Evolutionary conservation across 1,284 basidiomycete species (phyloP), one percentile per base, ranked within the genome.

Genomic region (Butyriboletus pseudospeciosus): DNA sequence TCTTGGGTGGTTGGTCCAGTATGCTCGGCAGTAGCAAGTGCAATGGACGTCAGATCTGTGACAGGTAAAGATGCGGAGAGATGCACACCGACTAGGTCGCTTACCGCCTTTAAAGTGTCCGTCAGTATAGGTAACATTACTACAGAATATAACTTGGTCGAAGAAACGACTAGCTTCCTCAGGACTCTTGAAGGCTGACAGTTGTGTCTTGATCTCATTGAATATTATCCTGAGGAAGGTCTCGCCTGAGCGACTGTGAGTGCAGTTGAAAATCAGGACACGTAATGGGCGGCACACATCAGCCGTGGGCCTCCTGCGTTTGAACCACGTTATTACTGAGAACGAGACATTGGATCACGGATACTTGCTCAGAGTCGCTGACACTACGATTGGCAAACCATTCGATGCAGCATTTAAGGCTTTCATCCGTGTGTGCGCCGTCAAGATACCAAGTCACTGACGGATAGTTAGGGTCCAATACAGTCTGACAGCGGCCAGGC

Each of bases 401-500:
- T 57, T 89, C 77, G 20, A 90, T 82, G 63, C 95, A 96, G 56
- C 86, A 92, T 44, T 82, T 79, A 32, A 99, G 76, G 65, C 93
- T 97, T 69, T 99, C 97, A 14, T 83, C 74, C 0, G 97, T 99
- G 70, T 99, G 97, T 14, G 96, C 95, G 2, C 97, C 97, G 69
- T 99, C 97, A 26, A 99, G 76, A 70, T 87, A 92, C 94, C 94
- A 99, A 1, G 83, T 90, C 12, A 82, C 76, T 6, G 68, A 65
- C 3, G 68, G 40, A 49, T 76, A 65, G 49, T 59, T 67, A 2
- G 84, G 84, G 60, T 93, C 88, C 4, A 62, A 57, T 8, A 97
- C 84, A 1, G 80, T 82, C 72, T 99, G 97, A 70, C 97, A 99
- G 41, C 97, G 83, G n/a, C 97, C 97, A 3, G 97, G 96, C 96